Evolutionary conservation across 768 basidiomycete species (phyloP).

Genomic region (Arthromyces matolae): DNA sequence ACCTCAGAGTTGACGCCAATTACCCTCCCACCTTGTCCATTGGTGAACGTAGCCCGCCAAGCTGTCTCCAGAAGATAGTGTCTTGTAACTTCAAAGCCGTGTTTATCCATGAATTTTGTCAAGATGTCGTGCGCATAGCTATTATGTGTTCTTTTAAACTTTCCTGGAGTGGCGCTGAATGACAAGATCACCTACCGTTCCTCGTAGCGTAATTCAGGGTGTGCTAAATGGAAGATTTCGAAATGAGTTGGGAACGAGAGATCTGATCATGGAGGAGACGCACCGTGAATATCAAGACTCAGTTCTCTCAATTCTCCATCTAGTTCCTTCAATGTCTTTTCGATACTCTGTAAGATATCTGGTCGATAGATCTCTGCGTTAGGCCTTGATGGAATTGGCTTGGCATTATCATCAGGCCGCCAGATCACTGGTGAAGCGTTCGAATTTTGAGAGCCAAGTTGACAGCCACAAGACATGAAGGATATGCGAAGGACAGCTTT

Average conservation of each 20-base stretch:
- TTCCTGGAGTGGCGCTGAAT: too few relatives aligned
- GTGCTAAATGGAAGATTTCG: conserved; percentile 35
- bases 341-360: conserved; percentile 61
- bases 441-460: conserved; percentile 3
- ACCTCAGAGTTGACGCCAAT: conserved; percentile 81
- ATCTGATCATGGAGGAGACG: conserved; percentile 11
- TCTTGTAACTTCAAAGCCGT: conserved; percentile 60
- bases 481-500: too few relatives aligned
- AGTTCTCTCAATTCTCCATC: conserved; percentile 52
- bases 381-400: conserved; percentile 30
- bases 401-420: conserved; percentile 36
- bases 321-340: conserved; percentile 48
- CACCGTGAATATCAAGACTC: conserved; percentile 73
- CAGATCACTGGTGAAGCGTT: conserved; percentile 31
- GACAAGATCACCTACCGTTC: conserved; percentile 58
- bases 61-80: conserved; percentile 68
- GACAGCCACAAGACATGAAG: conserved; percentile 17
- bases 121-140: conserved; percentile 73
- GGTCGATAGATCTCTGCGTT: conserved; percentile 42
- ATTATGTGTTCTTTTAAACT: background rate
- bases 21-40: conserved; percentile 63
- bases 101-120: conserved; percentile 60
- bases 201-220: conserved; percentile 66
- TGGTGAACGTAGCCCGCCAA: conserved; percentile 66
- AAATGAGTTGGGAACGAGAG: background rate